phyloP scores from a whole-genome alignment of 257 asterid genomes.

The Nicotiana otophora region DNA sequence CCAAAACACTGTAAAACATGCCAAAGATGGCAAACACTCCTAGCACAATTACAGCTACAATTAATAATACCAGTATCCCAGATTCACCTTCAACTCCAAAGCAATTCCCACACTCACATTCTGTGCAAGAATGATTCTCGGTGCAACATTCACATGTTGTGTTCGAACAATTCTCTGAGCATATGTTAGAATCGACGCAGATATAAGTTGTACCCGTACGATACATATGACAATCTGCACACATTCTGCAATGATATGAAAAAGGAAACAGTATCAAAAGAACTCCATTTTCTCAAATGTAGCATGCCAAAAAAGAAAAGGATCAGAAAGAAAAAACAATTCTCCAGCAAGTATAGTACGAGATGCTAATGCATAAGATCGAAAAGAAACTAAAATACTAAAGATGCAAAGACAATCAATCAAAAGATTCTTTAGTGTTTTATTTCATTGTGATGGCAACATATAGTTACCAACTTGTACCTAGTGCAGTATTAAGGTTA shows the following conservation, averaged over 20 bases:
- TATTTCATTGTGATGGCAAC: neutral
- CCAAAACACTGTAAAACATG: conserved; percentile 81
- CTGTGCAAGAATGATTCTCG: conserved; percentile 35
- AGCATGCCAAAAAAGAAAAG: neutral
- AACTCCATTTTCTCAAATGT: neutral
- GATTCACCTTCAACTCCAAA: conserved; percentile 80
- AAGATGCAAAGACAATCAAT: neutral
- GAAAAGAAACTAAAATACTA: neutral
- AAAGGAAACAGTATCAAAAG: neutral
- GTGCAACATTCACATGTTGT: conserved; percentile 1
- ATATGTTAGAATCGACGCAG: conserved; percentile 90
- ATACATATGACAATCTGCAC: conserved; percentile 86
- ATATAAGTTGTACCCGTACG: conserved; percentile 66
- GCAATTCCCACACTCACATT: conserved; percentile 84
- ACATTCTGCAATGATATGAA: conserved; percentile 45
- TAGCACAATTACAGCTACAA: conserved; percentile 69
- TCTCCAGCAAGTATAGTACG: neutral
- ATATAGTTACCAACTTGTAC: neutral
- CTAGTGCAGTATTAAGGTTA: neutral
- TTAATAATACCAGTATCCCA: conserved; percentile 54
- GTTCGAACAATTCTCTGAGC: conserved; percentile 67
- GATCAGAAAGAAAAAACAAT: neutral
- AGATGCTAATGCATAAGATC: neutral
- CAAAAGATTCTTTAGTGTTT: neutral
- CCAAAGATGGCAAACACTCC: conserved; percentile 83